A percentile compares a stretch with the other conserved stretches of the same genome.
Conservation (phyloP, 225 moss, liverwort and hornwort genomes). For the Physcomitrellopsis africana region DNA sequence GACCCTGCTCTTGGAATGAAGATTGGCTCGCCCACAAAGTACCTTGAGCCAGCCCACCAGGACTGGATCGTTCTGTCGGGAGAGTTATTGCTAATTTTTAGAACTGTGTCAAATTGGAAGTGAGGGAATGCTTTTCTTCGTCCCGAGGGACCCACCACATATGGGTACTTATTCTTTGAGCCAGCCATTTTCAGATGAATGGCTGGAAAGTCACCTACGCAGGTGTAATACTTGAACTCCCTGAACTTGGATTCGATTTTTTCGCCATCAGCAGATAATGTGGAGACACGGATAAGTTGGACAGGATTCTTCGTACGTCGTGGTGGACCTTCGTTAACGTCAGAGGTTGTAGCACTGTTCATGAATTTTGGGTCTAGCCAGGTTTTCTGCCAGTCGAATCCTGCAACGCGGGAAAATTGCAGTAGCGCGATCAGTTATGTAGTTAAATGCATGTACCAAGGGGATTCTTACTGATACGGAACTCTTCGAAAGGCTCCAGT, state of each 20-base stretch:
- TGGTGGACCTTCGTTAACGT: not conserved
- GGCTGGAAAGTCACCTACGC: not conserved
- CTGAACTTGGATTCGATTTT: constrained; percentile 25
- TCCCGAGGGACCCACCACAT: constrained; percentile 37
- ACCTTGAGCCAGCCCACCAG: not conserved
- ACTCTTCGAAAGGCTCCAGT: too few relatives aligned
- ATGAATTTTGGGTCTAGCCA: constrained; percentile 44
- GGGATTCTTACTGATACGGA: too few relatives aligned
- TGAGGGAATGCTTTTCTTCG: constrained; percentile 29
- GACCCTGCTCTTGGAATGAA: constrained; percentile 29
- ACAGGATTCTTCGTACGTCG: constrained; percentile 20
- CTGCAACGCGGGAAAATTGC: constrained; percentile 14
- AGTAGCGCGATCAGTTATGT: too few relatives aligned
- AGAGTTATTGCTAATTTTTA: not conserved
- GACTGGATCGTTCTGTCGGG: constrained; percentile 8
- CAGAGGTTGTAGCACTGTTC: constrained; percentile 31
- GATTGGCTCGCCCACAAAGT: constrained; percentile 42
- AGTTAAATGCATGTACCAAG: too few relatives aligned
- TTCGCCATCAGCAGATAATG: constrained; percentile 15
- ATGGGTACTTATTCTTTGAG: constrained; percentile 33
- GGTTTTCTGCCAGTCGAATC: constrained; percentile 37
- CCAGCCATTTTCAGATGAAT: constrained; percentile 9
- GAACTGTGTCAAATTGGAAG: constrained; percentile 27
- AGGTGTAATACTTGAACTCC: constrained; percentile 27
- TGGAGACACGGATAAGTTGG: constrained; percentile 28